These are phyloP conservation scores for Nothopassalora personata DNA, from an alignment of 2,329 filamentous ascomycete species.

Conservation along the genomic window DNA sequence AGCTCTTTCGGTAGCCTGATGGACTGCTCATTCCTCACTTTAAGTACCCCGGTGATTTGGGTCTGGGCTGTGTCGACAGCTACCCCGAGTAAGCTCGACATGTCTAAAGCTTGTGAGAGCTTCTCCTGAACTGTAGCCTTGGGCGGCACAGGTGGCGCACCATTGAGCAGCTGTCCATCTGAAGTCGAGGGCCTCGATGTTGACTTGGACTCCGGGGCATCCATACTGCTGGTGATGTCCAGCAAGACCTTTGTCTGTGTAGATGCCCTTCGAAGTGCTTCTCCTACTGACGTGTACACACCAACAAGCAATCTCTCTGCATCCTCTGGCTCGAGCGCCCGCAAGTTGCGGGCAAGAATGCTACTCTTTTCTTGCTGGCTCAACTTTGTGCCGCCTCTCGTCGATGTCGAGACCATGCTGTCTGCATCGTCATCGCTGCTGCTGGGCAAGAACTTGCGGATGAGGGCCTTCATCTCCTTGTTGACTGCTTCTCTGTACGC, in stretches of 20 bases:
- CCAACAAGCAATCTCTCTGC: conserved; percentile 76
- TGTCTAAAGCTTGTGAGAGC: conserved; percentile 68
- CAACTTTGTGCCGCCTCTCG: conserved; percentile 61
- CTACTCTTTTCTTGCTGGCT: conserved; percentile 86
- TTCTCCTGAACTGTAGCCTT: conserved; percentile 56
- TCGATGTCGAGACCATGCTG: conserved; percentile 80
- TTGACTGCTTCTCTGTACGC: conserved; percentile 78
- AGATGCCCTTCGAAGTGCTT: conserved; percentile 76
- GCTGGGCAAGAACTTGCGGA: conserved; percentile 79
- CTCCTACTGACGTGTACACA: conserved; percentile 82
- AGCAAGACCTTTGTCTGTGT: conserved; percentile 93
- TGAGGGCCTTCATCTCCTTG: conserved; percentile 78
- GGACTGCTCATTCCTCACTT: conserved; percentile 70
- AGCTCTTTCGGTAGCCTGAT: conserved; percentile 60
- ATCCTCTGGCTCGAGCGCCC: conserved; percentile 75
- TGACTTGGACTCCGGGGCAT: conserved; percentile 35
- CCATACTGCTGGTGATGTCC: conserved; percentile 77
- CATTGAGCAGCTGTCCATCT: conserved; percentile 36
- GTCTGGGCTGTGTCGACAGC: conserved; percentile 73
- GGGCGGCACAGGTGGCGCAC: conserved; percentile 10
- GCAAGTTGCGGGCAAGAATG: conserved; percentile 79
- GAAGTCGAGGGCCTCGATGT: conserved; percentile 43
- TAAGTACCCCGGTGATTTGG: conserved; percentile 68
- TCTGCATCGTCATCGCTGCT: conserved; percentile 92
- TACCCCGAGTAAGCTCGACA: conserved; percentile 71